Evolutionary conservation across 306 rosid species (phyloP).

Genomic region (Rosa lucieae): DNA sequence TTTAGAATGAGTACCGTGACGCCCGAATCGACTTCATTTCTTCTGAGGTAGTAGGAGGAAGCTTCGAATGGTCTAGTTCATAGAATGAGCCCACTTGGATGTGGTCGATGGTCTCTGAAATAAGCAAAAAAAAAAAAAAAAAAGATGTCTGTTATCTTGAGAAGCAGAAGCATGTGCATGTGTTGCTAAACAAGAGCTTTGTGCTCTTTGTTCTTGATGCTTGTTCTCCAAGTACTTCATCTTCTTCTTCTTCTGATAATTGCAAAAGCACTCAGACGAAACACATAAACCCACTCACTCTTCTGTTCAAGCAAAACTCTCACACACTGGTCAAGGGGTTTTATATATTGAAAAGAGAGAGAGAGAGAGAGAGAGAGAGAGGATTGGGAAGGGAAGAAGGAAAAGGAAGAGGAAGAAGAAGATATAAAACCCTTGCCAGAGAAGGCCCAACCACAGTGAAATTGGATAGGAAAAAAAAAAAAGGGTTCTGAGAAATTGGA

Average conservation of each 20-base stretch:
- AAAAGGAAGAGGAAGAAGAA: too few relatives aligned
- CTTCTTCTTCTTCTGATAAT: conserved; percentile 23
- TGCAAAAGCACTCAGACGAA: too few relatives aligned
- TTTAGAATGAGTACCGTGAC: conserved; percentile 52
- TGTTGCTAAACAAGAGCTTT: conserved; percentile 47
- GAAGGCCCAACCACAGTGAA: too few relatives aligned
- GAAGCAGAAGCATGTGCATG: conserved; percentile 44
- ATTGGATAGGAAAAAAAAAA: too few relatives aligned
- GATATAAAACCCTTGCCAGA: too few relatives aligned
- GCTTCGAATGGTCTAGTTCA: conserved; percentile 63
- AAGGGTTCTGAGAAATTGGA: too few relatives aligned
- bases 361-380: too few relatives aligned
- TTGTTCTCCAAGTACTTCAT: conserved; percentile 39
- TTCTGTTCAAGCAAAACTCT: too few relatives aligned
- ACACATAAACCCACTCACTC: too few relatives aligned
- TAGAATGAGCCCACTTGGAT: conserved; percentile 64
- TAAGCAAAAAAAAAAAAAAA: conserved; percentile 1
- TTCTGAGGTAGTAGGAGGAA: conserved; percentile 45
- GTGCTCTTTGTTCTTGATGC: conserved; percentile 27
- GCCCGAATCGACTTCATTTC: conserved; percentile 52
- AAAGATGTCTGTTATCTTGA: not conserved
- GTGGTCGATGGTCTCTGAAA: conserved; percentile 42
- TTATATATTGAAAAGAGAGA: too few relatives aligned
- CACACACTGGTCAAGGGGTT: too few relatives aligned
- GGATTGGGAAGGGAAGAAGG: too few relatives aligned